Base-by-base conservation (phyloP, 129 eudicot species). In the Tagetes erecta region DNA sequence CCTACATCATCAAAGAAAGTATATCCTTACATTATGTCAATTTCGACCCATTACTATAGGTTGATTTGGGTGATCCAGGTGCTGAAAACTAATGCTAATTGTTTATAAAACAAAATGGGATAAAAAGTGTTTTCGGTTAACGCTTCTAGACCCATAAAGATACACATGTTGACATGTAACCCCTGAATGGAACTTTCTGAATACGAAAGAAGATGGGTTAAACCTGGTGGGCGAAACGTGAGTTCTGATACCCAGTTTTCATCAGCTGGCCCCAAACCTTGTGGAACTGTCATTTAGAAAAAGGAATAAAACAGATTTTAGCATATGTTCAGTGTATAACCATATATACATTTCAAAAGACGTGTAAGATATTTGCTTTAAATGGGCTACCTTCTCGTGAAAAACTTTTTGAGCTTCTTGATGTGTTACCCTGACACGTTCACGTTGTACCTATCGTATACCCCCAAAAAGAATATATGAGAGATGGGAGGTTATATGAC, bases 171-270 rank as follows among this genome's bases (percentile, higher is more conserved):
- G 44, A 51, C 47, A 1, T n/a, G 36, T 36, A 9, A 70, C 20
- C 45, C 39, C 7, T 13, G 0, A 58, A 53, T 31, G 6, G 38
- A 30, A 11, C 6, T 62, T 47, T 41, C 55, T 13, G 38, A 67
- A 13, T 53, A 40, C 8, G 4, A 46, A 44, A 35, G 51, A 34
- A 55, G 13, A 50, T 27, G 2, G 42, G 38, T 20, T 50, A 73
- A 36, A 92, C 98, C 91, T 94, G 98, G 84, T 94, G 98, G 10
- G 98, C 97, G 31, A 90, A 94, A 30, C 98, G 97, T 12, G 98
- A 94, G 72, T 90, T 93, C 79, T 94, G 98, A 68, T 90, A 88
- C 64, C 98, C 98, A 5, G 98, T 94, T 86, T 88, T 94, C 98
- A 94, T 90, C 8, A 94, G 83, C 77, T 88, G 98, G 65, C 98